These are phyloP conservation scores for Uncinocarpus reesii DNA, from an alignment of 2,329 filamentous ascomycete genomes.

Conservation along the genomic window DNA sequence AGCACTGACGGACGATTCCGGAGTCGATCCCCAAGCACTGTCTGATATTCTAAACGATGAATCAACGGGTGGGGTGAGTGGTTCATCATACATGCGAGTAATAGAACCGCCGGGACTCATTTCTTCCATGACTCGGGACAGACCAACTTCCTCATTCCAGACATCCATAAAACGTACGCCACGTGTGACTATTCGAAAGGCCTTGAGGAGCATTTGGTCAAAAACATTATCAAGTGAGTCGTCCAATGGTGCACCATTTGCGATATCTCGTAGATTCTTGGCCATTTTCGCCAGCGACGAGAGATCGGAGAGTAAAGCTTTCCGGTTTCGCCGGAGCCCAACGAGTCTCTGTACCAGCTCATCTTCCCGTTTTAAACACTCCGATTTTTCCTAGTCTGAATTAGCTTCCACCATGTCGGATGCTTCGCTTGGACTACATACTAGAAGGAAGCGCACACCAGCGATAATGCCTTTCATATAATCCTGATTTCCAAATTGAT, in stretches of 20 bases:
- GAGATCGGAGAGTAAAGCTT: conserved; percentile 77
- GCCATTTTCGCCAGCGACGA: conserved; percentile 81
- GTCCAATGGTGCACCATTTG: conserved; percentile 39
- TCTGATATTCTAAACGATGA: conserved; percentile 21
- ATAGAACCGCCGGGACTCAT: conserved; percentile 23
- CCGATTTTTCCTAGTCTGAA: conserved; percentile 61
- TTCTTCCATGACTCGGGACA: conserved; percentile 34
- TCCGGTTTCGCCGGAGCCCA: conserved; percentile 66
- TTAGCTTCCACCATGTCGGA: conserved; percentile 17
- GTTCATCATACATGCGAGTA: conserved; percentile 23
- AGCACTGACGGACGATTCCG: conserved; percentile 3
- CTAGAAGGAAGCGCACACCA: conserved; percentile 78
- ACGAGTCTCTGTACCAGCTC: conserved; percentile 64
- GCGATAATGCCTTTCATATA: conserved; percentile 91
- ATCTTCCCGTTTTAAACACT: conserved; percentile 78
- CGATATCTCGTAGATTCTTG: conserved; percentile 70
- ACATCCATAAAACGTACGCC: conserved; percentile 83
- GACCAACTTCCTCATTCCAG: conserved; percentile 52
- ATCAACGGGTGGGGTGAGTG: conserved; percentile 33
- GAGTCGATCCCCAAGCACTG: conserved; percentile 7
- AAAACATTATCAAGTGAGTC: conserved; percentile 48
- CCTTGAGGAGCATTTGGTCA: conserved; percentile 86
- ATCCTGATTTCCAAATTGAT: conserved; percentile 80
- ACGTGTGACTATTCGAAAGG: conserved; percentile 86
- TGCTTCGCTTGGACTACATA: conserved; percentile 42